Evolutionary conservation across 345 rosid species (phyloP).

Genomic region (Cardiospermum halicacabum): DNA sequence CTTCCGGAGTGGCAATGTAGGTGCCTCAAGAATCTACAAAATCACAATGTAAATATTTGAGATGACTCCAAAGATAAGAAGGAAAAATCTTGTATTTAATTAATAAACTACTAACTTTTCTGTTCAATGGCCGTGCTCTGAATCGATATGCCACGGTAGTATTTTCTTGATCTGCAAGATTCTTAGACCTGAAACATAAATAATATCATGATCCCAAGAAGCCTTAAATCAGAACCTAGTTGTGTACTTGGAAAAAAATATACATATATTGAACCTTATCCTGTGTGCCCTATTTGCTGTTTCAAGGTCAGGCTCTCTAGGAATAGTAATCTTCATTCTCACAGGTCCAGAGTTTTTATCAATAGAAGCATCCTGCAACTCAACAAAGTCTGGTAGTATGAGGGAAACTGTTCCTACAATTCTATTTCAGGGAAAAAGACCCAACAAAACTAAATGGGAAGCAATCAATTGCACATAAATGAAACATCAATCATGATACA

Average conservation of each 20-base stretch:
- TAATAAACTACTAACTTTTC: constrained; percentile 63
- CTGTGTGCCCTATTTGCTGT: constrained; percentile 82
- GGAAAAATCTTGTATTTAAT: constrained; percentile 5
- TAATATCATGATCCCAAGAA: constrained; percentile 4
- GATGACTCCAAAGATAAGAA: constrained; percentile 6
- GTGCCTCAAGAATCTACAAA: constrained; percentile 80
- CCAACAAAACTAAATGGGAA: neutral
- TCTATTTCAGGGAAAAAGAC: neutral
- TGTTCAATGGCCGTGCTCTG: constrained; percentile 91
- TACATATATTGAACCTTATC: constrained; percentile 43
- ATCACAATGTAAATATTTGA: constrained; percentile 21
- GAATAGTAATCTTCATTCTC: constrained; percentile 68
- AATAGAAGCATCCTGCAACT: constrained; percentile 43
- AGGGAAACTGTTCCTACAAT: neutral
- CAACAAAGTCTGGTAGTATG: neutral
- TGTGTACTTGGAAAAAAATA: constrained; percentile 1
- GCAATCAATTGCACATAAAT: neutral
- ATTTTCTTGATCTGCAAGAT: constrained; percentile 34
- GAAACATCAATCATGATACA: neutral
- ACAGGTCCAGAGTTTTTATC: constrained; percentile 35
- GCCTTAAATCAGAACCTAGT: constrained; percentile 8
- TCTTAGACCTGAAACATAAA: constrained; percentile 58
- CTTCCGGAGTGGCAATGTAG: constrained; percentile 67
- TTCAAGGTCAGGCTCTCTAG: constrained; percentile 87
- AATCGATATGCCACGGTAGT: constrained; percentile 44